Percentiles rank a stretch among this genome's conserved stretches.
phyloP scores from a whole-genome alignment of 208 protist genomes.

The Vickermania spadyakhi region DNA sequence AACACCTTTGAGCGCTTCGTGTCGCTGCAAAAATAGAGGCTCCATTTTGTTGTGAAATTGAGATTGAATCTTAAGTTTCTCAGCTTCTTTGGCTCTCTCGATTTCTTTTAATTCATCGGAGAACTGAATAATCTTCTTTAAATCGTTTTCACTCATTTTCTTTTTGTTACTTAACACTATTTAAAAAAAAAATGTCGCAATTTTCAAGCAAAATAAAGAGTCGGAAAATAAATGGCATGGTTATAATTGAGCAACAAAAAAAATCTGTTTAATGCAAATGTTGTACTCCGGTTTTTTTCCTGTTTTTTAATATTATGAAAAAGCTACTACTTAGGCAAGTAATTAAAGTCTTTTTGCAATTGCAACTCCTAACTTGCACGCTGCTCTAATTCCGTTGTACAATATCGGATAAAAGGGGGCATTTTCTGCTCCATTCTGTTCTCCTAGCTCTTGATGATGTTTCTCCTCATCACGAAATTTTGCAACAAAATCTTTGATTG shows the following conservation, averaged over 20 bases:
- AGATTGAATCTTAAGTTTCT: slow-evolving; percentile 11
- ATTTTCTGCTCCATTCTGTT: slow-evolving; percentile 60
- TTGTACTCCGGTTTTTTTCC: background rate
- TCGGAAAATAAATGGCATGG: too few relatives aligned
- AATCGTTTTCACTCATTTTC: slow-evolving; percentile 10
- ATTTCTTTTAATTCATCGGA: slow-evolving; percentile 22
- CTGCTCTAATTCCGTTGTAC: slow-evolving; percentile 71
- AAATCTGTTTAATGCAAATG: slow-evolving; percentile 1
- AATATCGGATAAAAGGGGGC: slow-evolving; percentile 65
- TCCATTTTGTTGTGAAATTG: slow-evolving; percentile 49
- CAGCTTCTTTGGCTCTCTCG: slow-evolving; percentile 23
- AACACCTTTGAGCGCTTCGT: slow-evolving; percentile 25
- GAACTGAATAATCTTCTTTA: slow-evolving; percentile 23
- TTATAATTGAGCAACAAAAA: background rate
- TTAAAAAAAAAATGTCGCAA: too few relatives aligned
- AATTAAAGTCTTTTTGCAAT: slow-evolving; percentile 52
- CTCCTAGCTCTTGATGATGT: slow-evolving; percentile 77
- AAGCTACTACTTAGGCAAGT: background rate
- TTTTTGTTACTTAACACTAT: slow-evolving; percentile 8
- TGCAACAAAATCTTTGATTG: slow-evolving; percentile 62
- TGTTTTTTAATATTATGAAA: background rate
- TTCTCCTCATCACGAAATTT: slow-evolving; percentile 82
- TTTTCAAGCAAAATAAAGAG: too few relatives aligned
- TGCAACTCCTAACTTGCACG: slow-evolving; percentile 60
- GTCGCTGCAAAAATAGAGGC: slow-evolving; percentile 40